Evolutionary conservation across 345 rosid genomes (phyloP), one percentile per base, ranked within the genome.

Genomic region (Gossypium rotundifolium): DNA sequence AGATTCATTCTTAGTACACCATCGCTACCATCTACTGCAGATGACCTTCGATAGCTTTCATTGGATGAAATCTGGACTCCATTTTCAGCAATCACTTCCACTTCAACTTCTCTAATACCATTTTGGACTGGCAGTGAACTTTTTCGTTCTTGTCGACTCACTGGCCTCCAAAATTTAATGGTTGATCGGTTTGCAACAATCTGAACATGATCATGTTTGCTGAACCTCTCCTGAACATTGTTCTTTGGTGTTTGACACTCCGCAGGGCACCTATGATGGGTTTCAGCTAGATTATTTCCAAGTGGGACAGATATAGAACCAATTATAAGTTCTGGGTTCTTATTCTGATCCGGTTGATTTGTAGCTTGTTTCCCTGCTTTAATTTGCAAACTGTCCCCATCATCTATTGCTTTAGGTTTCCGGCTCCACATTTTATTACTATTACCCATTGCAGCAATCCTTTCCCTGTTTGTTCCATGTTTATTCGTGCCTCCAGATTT

Each of bases 291-390:
- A 74, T 80, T 84, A 46, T 76, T 79, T 42, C 77, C 86, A 52
- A 96, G 89, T 1, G 89, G 72, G 74, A 93, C 91, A 63, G 93
- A 83, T 71, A 96, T 86, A 45, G 99, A 89, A 51, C 99, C 98
- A 75, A 93, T 88, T 79, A 91, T 75, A 77, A 96, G 88, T 85
- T 90, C 90, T 0, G 60, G 68, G 49, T 76, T 86, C 79, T 85
- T 86, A 72, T 81, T 76, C 38, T 77, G 84, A 60, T 87, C 87
- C 23, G 71, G 85, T 74, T 81, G 85, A 76, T 49, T 77, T 70
- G 80, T 73, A 76, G 83, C 81, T 76, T 84, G 89, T 71, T 83
- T 86, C 57, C 80, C 81, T 22, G 81, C 75, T 82, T 78, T 75
- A 55, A 75, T 67, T 75, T 83, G 82, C 52, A 78, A 58, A 55